Evolutionary conservation across 495 filamentous ascomycete genomes (phyloP), one percentile per base, ranked within the genome.

Genomic region (Daldinia concentrica): DNA sequence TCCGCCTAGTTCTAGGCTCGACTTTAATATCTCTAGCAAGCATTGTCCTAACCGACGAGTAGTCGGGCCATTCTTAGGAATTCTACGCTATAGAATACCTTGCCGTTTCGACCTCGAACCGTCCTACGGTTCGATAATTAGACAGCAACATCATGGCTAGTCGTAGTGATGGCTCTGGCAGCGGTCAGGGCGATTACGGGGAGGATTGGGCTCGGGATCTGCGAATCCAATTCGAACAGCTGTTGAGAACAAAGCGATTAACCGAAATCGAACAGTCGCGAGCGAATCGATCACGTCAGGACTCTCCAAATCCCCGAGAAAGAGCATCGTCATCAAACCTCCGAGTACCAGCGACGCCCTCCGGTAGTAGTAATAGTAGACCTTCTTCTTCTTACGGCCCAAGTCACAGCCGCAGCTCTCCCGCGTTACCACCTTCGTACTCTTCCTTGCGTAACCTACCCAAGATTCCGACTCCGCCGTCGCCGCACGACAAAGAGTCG

Each of bases 161-260:
- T 36, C 71, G 67, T 26, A 71, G 69, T 43, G 43, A 70, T 26
- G 30, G 34, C 19, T 43, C 73, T 41, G 76, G 78, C 60, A 43
- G 41, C 58, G 65, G 74, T 64, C 72, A 76, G 45, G 74, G 57
- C 29, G 77, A 83, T 6, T 85, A 81, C 51, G 82, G 82, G 22
- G 82, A 86, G 74, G 82, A 85, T 66, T 87, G 86, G 86, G 85
- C 84, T 1, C 82, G 81, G 60, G 85, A 83, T 29, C 71, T 87
- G 64, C 77, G 78, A 65, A 59, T 83, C 41, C 88, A 91, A 73
- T 97, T 95, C 77, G 90, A 94, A 70, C 89, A 92, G 62, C 78
- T 94, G 54, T 84, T 97, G 77, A 88, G 90, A 75, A 91, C 87
- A 37, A 92, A 90, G 78, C 85, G 92, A 77, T 87, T 96, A 81